These are phyloP conservation scores for Camelina laxa DNA, from an alignment of 345 rosid species.

Conservation along the genomic window DNA sequence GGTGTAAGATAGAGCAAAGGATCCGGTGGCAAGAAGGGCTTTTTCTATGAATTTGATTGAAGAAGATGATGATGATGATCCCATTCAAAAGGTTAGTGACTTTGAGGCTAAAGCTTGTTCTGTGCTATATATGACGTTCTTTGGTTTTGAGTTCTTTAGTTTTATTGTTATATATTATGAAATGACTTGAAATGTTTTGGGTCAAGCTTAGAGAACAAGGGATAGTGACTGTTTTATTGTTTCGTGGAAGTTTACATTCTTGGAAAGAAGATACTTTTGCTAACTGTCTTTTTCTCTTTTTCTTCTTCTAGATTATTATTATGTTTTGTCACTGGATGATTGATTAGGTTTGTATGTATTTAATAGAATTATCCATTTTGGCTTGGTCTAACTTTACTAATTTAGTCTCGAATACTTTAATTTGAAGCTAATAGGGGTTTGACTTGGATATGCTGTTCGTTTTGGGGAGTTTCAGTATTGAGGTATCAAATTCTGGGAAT, in stretches of 20 bases:
- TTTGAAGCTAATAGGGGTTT: background rate
- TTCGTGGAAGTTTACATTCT: slow-evolving; percentile 39
- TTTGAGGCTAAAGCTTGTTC: slow-evolving; percentile 18
- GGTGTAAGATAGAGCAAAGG: slow-evolving; percentile 63
- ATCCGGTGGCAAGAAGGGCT: slow-evolving; percentile 51
- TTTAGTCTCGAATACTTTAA: slow-evolving; percentile 13
- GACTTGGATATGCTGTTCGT: background rate
- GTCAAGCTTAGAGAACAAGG: slow-evolving; percentile 40
- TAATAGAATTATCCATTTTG: slow-evolving; percentile 7
- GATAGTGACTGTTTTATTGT: slow-evolving; percentile 27
- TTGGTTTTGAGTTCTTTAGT: slow-evolving; percentile 18
- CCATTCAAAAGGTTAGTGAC: slow-evolving; percentile 32
- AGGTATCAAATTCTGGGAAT: background rate
- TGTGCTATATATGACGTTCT: slow-evolving; percentile 33
- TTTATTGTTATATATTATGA: slow-evolving; percentile 29
- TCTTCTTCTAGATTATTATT: slow-evolving; percentile 2
- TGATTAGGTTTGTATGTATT: slow-evolving; percentile 9
- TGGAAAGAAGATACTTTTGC: background rate
- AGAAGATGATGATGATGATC: slow-evolving; percentile 35
- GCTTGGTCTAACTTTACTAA: slow-evolving; percentile 9
- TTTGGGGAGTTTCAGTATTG: background rate
- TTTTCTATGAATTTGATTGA: slow-evolving; percentile 60
- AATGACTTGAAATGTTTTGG: slow-evolving; percentile 34
- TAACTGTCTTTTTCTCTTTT: slow-evolving; percentile 20
- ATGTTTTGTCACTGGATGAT: background rate